A percentile compares a stretch with the other conserved stretches of the same genome.
Conservation (phyloP, 1,139 yeast genomes). For the Kluyveromyces sp. region DNA sequence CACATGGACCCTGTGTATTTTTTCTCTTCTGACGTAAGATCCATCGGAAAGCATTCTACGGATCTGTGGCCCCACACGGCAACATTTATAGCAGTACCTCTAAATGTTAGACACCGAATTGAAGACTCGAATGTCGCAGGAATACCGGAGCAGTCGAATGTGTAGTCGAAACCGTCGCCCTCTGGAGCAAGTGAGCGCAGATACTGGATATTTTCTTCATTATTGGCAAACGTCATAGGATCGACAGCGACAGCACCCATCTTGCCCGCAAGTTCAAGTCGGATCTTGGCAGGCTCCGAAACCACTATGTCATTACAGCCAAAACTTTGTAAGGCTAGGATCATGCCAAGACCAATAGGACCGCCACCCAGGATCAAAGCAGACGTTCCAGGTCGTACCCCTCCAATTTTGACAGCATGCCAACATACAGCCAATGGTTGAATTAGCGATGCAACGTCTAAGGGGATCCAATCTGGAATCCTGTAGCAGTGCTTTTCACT, state of each 20-base stretch:
- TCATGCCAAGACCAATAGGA: conserved; percentile 46
- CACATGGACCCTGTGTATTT: conserved; percentile 44
- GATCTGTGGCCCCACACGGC: conserved; percentile 46
- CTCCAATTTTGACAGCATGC: conserved; percentile 40
- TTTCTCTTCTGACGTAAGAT: conserved; percentile 40
- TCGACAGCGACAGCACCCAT: conserved; percentile 33
- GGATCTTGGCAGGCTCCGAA: conserved; percentile 36
- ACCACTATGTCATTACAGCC: conserved; percentile 37
- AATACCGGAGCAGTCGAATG: conserved; percentile 48
- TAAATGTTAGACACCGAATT: conserved; percentile 35
- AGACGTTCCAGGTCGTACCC: conserved; percentile 35
- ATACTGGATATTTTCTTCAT: conserved; percentile 29
- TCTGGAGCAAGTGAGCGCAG: conserved; percentile 33
- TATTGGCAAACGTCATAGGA: conserved; percentile 22
- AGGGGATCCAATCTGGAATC: conserved; percentile 37
- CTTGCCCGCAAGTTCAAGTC: conserved; percentile 38
- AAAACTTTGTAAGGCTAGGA: conserved; percentile 41
- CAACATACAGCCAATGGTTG: conserved; percentile 18
- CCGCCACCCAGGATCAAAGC: conserved; percentile 44
- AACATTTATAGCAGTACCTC: conserved; percentile 46
- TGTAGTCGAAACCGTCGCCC: conserved; percentile 35
- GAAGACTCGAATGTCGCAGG: conserved; percentile 40
- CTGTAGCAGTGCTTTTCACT: conserved; percentile 30
- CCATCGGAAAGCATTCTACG: conserved; percentile 41
- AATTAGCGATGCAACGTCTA: conserved; percentile 40